Evolutionary conservation across 257 asterid genomes (phyloP).

Genomic region (Capsicum baccatum): DNA sequence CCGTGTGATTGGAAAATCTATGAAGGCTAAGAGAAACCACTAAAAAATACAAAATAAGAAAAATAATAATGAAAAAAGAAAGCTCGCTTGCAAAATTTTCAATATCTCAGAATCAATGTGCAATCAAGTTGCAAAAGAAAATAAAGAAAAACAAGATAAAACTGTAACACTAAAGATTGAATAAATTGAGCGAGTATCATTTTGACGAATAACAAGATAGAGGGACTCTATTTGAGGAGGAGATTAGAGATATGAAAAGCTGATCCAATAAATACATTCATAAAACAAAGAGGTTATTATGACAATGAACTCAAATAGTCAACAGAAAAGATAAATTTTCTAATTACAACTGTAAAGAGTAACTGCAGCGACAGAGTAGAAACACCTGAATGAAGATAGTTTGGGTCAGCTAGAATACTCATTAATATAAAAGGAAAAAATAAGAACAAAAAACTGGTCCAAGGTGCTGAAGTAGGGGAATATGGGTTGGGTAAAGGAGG

Average conservation of each 20-base stretch:
- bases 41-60: not conserved
- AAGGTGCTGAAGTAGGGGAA: not conserved
- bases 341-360: not conserved
- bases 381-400: not conserved
- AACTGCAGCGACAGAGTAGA: not conserved
- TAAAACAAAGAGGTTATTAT: not conserved
- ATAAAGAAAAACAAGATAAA: not conserved
- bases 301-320: not conserved
- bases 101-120: not conserved
- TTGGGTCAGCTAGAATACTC: not conserved
- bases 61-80: not conserved
- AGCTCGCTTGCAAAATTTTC: not conserved
- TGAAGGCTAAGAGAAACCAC: not conserved
- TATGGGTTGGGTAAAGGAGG: not conserved
- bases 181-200: not conserved
- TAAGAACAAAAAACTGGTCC: not conserved
- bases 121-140: conserved; percentile 12
- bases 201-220: not conserved
- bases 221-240: not conserved
- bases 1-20: not conserved
- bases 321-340: not conserved
- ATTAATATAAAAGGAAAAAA: not conserved
- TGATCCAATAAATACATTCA: not conserved
- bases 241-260: not conserved
- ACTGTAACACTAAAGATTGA: not conserved